Evolutionary conservation across 2,329 filamentous ascomycete species (phyloP).

Genomic region (Lizonia empirigonia): DNA sequence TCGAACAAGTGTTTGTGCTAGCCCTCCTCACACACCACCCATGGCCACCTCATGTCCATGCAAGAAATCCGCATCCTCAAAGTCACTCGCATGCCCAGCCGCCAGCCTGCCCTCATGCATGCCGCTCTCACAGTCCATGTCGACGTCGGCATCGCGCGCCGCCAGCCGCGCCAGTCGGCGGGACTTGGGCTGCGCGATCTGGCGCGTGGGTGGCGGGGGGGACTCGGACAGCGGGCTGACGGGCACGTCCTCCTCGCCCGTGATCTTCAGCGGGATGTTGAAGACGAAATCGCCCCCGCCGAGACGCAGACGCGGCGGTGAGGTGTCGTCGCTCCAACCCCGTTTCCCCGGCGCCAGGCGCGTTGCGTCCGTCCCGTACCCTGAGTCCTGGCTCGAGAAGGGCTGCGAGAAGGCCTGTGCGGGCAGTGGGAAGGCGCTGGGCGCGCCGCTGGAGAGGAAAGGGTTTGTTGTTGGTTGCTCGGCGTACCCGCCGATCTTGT

Average conservation of each 20-base stretch:
- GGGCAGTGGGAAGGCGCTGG: slow-evolving; percentile 39
- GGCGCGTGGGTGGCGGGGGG: slow-evolving; percentile 29
- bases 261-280: slow-evolving; percentile 24
- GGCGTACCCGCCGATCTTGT: slow-evolving; percentile 73
- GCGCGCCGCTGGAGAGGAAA: slow-evolving; percentile 44
- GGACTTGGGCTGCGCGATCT: slow-evolving; percentile 39
- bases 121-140: slow-evolving; percentile 33
- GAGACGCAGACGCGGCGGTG: slow-evolving; percentile 25
- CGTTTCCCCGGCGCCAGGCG: slow-evolving; percentile 47
- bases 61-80: slow-evolving; percentile 71
- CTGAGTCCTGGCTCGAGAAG: slow-evolving; percentile 41
- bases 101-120: slow-evolving; percentile 43
- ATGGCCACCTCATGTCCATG: slow-evolving; percentile 38
- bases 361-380: slow-evolving; percentile 33
- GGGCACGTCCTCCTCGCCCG: slow-evolving; percentile 41
- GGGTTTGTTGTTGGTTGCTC: slow-evolving; percentile 58
- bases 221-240: slow-evolving; percentile 44
- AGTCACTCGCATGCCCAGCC: slow-evolving; percentile 58
- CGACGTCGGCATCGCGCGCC: slow-evolving; percentile 25
- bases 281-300: slow-evolving; percentile 31
- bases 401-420: slow-evolving; percentile 44
- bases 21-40: slow-evolving; percentile 42
- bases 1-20: too few relatives aligned
- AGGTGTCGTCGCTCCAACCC: slow-evolving; percentile 50
- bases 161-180: slow-evolving; percentile 16